Conservation (phyloP, 768 basidiomycete species). For the Tricholoma sp. region DNA sequence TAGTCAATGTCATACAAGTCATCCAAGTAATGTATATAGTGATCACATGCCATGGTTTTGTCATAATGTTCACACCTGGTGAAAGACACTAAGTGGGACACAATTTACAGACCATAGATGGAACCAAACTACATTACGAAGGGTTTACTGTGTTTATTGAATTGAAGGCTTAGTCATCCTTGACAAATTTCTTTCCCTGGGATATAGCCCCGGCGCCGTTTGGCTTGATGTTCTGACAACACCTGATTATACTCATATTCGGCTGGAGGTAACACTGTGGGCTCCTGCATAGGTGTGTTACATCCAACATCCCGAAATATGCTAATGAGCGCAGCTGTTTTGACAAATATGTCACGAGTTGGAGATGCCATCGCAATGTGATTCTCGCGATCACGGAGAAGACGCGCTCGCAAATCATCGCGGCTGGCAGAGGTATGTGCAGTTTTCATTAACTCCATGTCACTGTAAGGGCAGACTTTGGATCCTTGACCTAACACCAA, state of each 20-base stretch:
- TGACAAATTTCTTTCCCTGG: background rate
- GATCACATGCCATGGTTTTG: too few relatives aligned
- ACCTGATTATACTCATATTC: too few relatives aligned
- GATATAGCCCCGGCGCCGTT: background rate
- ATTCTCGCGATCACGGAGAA: background rate
- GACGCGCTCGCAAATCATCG: background rate
- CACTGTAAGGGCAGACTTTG: slow-evolving; percentile 13
- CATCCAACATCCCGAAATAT: too few relatives aligned
- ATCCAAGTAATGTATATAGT: too few relatives aligned
- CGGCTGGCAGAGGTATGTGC: slow-evolving; percentile 9
- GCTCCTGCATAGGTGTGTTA: too few relatives aligned
- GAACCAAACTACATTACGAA: background rate
- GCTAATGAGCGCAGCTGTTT: background rate
- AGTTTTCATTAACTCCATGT: slow-evolving; percentile 2
- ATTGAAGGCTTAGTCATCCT: background rate
- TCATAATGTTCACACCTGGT: too few relatives aligned
- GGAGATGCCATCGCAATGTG: slow-evolving; percentile 5
- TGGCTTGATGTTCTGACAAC: background rate
- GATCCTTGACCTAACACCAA: slow-evolving; percentile 12
- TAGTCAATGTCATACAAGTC: too few relatives aligned
- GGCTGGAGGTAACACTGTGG: too few relatives aligned
- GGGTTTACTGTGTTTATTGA: background rate
- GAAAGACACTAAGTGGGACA: too few relatives aligned
- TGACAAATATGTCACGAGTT: slow-evolving; percentile 5
- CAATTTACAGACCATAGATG: too few relatives aligned